A percentile compares a stretch with the other conserved stretches of the same genome.
These are phyloP conservation scores for Linderniella brevidens DNA, from an alignment of 257 asterid genomes.

Conservation along the genomic window DNA sequence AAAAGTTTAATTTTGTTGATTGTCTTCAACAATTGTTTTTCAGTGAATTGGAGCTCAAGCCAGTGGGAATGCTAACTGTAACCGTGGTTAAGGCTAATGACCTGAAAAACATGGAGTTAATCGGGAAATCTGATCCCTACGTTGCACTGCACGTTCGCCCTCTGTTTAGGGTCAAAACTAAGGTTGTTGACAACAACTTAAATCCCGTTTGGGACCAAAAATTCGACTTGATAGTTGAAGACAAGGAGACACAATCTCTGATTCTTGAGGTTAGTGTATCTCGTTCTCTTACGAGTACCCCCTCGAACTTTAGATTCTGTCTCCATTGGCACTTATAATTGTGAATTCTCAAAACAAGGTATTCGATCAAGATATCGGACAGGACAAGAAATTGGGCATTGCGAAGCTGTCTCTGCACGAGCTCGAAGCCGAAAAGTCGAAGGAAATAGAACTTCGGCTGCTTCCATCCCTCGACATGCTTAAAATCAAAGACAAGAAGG, in stretches of 20 bases:
- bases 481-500: slow-evolving; percentile 69
- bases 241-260: slow-evolving; percentile 84
- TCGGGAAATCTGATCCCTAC: slow-evolving; percentile 96
- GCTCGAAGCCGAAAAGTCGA: slow-evolving; percentile 22
- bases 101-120: slow-evolving; percentile 73
- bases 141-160: slow-evolving; percentile 64
- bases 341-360: slow-evolving; percentile 18
- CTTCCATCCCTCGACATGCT: slow-evolving; percentile 72
- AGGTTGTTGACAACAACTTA: slow-evolving; percentile 71
- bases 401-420: slow-evolving; percentile 48
- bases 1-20: neutral
- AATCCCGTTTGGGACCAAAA: slow-evolving; percentile 85
- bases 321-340: neutral
- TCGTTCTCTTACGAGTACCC: neutral
- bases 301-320: neutral
- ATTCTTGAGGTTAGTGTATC: slow-evolving; percentile 47
- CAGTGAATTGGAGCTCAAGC: slow-evolving; percentile 98
- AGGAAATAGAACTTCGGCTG: slow-evolving; percentile 38
- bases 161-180: slow-evolving; percentile 75
- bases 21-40: neutral
- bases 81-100: slow-evolving; percentile 56
- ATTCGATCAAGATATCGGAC: slow-evolving; percentile 68
- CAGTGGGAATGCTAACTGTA: slow-evolving; percentile 64
- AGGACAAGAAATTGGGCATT: slow-evolving; percentile 52
- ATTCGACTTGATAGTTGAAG: slow-evolving; percentile 78